Conservation (phyloP, 345 rosid genomes). For the Sisymbrium altissimum region DNA sequence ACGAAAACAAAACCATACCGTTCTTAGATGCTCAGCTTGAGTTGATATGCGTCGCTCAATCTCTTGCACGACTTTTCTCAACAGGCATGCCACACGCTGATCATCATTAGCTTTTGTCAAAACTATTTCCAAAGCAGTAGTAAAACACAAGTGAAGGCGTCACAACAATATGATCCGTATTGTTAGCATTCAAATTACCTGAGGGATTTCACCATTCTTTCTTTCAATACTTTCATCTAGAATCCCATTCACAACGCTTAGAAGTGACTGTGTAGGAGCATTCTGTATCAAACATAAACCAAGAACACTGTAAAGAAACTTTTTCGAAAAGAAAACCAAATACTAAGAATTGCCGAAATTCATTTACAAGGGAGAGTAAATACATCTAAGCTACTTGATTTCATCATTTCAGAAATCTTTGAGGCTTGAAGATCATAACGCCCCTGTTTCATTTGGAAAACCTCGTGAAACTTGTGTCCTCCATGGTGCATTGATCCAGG, state of each 20-base stretch:
- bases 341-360: neutral
- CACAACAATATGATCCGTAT: neutral
- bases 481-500: slow-evolving; percentile 51
- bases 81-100: slow-evolving; percentile 81
- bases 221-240: slow-evolving; percentile 87
- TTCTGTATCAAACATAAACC: slow-evolving; percentile 48
- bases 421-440: slow-evolving; percentile 77
- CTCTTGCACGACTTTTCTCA: slow-evolving; percentile 92
- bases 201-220: slow-evolving; percentile 76
- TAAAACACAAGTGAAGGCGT: neutral
- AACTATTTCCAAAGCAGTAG: neutral
- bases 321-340: neutral
- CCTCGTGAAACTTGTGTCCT: slow-evolving; percentile 87
- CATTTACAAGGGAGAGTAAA: neutral
- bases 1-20: slow-evolving; percentile 41
- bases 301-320: slow-evolving; percentile 15
- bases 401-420: slow-evolving; percentile 87
- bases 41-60: slow-evolving; percentile 95
- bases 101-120: slow-evolving; percentile 26
- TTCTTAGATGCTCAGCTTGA: slow-evolving; percentile 92
- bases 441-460: slow-evolving; percentile 86
- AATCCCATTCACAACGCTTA: slow-evolving; percentile 86
- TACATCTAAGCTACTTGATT: slow-evolving; percentile 79
- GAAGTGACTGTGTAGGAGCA: slow-evolving; percentile 89
- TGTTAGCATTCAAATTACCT: slow-evolving; percentile 45